Evolutionary conservation across 1,284 basidiomycete species (phyloP).

Genomic region (Hymenochaete sp.): DNA sequence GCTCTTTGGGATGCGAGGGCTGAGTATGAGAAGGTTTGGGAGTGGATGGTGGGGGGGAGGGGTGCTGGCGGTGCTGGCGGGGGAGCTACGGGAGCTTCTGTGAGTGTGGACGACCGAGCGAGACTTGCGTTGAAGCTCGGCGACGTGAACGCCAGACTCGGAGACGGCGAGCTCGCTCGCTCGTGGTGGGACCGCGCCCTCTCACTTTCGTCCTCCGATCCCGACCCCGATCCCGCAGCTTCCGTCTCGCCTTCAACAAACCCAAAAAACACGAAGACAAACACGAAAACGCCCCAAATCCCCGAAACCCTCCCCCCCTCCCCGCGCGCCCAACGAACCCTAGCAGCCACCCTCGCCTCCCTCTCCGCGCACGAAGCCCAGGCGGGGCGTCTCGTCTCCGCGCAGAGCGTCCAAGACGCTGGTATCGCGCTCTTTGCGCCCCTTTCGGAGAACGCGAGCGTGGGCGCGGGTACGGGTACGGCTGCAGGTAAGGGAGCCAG

Average conservation of each 20-base stretch:
- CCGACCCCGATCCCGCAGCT: not conserved
- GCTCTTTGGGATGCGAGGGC: slow-evolving; percentile 50
- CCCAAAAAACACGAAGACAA: slow-evolving; percentile 1
- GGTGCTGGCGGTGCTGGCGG: slow-evolving; percentile 28
- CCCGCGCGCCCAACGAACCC: slow-evolving; percentile 59
- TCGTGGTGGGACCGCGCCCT: slow-evolving; percentile 61
- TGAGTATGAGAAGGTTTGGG: slow-evolving; percentile 59
- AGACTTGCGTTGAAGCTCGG: slow-evolving; percentile 58
- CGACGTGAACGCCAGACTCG: slow-evolving; percentile 49
- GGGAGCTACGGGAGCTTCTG: slow-evolving; percentile 25
- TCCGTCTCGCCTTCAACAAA: slow-evolving; percentile 1
- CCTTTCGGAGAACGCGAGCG: slow-evolving; percentile 19
- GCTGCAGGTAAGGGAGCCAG: slow-evolving; percentile 36
- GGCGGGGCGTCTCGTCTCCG: slow-evolving; percentile 54
- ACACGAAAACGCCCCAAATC: slow-evolving; percentile 20
- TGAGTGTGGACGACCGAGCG: slow-evolving; percentile 15
- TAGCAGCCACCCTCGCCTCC: slow-evolving; percentile 59
- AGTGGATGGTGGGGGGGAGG: not conserved
- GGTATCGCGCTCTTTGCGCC: slow-evolving; percentile 63
- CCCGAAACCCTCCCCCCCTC: slow-evolving; percentile 42
- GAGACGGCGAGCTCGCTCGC: slow-evolving; percentile 44
- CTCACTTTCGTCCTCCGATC: slow-evolving; percentile 29
- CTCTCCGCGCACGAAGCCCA: slow-evolving; percentile 65
- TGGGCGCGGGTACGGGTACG: not conserved
- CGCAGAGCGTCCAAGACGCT: slow-evolving; percentile 56